Conservation (phyloP, 352 stramenopile genomes). For the Globisporangium cederbergense region DNA sequence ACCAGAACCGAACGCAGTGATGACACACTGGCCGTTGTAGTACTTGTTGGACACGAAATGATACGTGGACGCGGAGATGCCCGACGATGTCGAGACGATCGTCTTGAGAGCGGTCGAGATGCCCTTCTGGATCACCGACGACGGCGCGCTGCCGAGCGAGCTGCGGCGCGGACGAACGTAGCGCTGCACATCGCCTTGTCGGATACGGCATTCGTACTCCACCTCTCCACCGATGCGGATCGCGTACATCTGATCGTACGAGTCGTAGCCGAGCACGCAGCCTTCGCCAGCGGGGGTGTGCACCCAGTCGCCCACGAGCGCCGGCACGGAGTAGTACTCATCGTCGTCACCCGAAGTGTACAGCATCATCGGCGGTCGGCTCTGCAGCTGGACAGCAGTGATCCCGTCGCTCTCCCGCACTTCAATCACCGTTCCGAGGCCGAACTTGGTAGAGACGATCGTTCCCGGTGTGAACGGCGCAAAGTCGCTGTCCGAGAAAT, state of each 20-base stretch:
- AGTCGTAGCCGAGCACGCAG: conserved; percentile 47
- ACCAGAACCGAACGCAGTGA: conserved; percentile 64
- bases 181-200: conserved; percentile 38
- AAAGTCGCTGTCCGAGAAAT: conserved; percentile 43
- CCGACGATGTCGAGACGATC: conserved; percentile 57
- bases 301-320: conserved; percentile 53
- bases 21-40: conserved; percentile 66
- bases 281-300: conserved; percentile 54
- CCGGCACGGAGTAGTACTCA: conserved; percentile 49
- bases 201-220: conserved; percentile 38
- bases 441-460: conserved; percentile 59
- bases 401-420: conserved; percentile 50
- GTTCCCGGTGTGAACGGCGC: conserved; percentile 32
- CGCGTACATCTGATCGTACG: conserved; percentile 46
- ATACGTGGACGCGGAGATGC: conserved; percentile 38
- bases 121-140: conserved; percentile 42
- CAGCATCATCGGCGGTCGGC: conserved; percentile 30
- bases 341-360: conserved; percentile 35
- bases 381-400: conserved; percentile 47
- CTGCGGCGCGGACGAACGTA: conserved; percentile 30
- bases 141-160: conserved; percentile 26
- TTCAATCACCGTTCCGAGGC: conserved; percentile 54
- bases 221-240: conserved; percentile 36
- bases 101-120: conserved; percentile 49
- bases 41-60: conserved; percentile 69